These are phyloP conservation scores for Podaxis sp. DNA, from an alignment of 768 basidiomycete genomes.

Conservation along the genomic window DNA sequence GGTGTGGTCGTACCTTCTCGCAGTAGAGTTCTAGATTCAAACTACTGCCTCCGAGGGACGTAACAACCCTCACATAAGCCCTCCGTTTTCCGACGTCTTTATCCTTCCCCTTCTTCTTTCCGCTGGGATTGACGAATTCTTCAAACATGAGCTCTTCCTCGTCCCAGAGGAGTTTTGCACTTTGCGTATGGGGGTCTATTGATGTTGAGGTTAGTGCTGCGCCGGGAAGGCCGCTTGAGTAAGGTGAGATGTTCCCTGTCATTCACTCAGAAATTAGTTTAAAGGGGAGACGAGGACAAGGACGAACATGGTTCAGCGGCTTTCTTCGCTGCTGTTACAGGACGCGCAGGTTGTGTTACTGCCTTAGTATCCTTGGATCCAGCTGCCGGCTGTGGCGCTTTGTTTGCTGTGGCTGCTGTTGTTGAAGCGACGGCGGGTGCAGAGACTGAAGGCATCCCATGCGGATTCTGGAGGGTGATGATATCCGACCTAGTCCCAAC, in stretches of 20 bases:
- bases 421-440: slow-evolving; percentile 25
- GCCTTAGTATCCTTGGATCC: slow-evolving; percentile 14
- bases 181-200: slow-evolving; percentile 64
- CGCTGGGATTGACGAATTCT: slow-evolving; percentile 68
- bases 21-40: slow-evolving; percentile 83
- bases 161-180: slow-evolving; percentile 89
- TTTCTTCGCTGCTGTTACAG: slow-evolving; percentile 44
- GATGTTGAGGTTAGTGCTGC: slow-evolving; percentile 94
- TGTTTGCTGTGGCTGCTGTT: slow-evolving; percentile 11
- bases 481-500: slow-evolving; percentile 64
- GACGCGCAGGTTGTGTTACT: slow-evolving; percentile 29
- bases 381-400: slow-evolving; percentile 26
- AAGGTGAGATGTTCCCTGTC: slow-evolving; percentile 87
- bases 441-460: slow-evolving; percentile 64
- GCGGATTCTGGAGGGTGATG: slow-evolving; percentile 91
- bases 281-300: not conserved
- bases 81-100: slow-evolving; percentile 89
- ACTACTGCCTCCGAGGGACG: slow-evolving; percentile 83
- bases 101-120: slow-evolving; percentile 85
- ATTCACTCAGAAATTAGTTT: not conserved
- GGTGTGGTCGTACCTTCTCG: slow-evolving; percentile 60
- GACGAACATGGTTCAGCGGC: slow-evolving; percentile 62
- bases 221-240: slow-evolving; percentile 84
- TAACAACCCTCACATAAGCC: slow-evolving; percentile 94
- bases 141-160: slow-evolving; percentile 99